phyloP scores from a whole-genome alignment of 1,284 basidiomycete species.

The Tylopilus orsonianus region DNA sequence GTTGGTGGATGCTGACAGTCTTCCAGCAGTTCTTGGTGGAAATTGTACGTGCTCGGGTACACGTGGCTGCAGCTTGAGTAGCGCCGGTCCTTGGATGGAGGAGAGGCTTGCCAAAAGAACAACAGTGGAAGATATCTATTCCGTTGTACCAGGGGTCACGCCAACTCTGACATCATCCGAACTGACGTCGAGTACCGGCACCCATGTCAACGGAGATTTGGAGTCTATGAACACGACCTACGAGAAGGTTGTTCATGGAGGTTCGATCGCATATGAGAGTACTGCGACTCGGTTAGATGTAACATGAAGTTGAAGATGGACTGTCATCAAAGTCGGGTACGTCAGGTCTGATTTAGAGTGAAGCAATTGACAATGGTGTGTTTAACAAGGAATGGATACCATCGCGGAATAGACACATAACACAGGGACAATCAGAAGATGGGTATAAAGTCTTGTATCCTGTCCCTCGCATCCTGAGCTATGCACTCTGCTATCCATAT shows the following conservation, averaged over 20 bases:
- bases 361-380: not conserved
- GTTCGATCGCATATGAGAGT: not conserved
- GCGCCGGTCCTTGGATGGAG: constrained; percentile 68
- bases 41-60: constrained; percentile 52
- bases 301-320: constrained; percentile 13
- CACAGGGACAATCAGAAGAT: constrained; percentile 55
- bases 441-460: constrained; percentile 91
- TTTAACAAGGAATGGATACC: constrained; percentile 4
- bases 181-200: constrained; percentile 9
- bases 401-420: constrained; percentile 10
- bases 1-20: constrained; percentile 54
- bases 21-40: constrained; percentile 45
- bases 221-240: not conserved
- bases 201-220: constrained; percentile 1
- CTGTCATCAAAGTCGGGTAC: not conserved
- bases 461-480: constrained; percentile 89
- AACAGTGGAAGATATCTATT: not conserved
- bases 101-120: constrained; percentile 46
- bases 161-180: constrained; percentile 7
- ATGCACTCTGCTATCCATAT: constrained; percentile 99
- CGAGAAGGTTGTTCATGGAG: constrained; percentile 13
- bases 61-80: constrained; percentile 61
- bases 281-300: not conserved
- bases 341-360: not conserved
- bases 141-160: constrained; percentile 1